Evolutionary conservation across 2,329 filamentous ascomycete genomes (phyloP).

Genomic region (Aspergillus brasiliensis): DNA sequence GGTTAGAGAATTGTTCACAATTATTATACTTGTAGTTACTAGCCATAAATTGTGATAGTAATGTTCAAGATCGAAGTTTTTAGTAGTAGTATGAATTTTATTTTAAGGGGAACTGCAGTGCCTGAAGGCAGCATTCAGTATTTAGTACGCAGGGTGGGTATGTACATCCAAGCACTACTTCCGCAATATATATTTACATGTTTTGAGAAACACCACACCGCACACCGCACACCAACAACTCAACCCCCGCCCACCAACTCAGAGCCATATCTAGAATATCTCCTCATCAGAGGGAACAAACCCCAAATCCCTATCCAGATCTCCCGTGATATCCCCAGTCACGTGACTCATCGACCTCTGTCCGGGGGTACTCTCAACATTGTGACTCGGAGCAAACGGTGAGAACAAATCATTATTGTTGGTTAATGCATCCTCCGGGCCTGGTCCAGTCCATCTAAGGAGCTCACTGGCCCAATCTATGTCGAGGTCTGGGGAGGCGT

Average conservation of each 20-base stretch:
- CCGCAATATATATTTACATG: neutral
- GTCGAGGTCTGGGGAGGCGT: slow-evolving; percentile 17
- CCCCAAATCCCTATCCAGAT: slow-evolving; percentile 41
- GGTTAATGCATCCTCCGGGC: slow-evolving; percentile 7
- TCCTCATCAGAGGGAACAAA: slow-evolving; percentile 33
- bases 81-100: no score
- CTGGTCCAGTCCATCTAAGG: slow-evolving; percentile 26
- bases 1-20: no score
- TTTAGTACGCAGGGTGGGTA: no score
- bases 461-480: slow-evolving; percentile 37
- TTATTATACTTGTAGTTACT: no score
- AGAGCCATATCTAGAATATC: slow-evolving; percentile 29
- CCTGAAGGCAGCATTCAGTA: no score
- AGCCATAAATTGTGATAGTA: no score
- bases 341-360: slow-evolving; percentile 6
- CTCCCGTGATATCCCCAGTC: slow-evolving; percentile 35
- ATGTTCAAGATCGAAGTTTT: no score
- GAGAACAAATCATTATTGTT: neutral
- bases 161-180: no score
- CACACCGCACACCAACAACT: neutral
- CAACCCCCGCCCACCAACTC: no score
- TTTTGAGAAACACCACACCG: neutral
- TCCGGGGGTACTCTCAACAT: slow-evolving; percentile 9
- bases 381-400: neutral
- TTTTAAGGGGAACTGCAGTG: no score